phyloP scores from a whole-genome alignment of 768 basidiomycete genomes.

The Kwoniella dejecticola region DNA sequence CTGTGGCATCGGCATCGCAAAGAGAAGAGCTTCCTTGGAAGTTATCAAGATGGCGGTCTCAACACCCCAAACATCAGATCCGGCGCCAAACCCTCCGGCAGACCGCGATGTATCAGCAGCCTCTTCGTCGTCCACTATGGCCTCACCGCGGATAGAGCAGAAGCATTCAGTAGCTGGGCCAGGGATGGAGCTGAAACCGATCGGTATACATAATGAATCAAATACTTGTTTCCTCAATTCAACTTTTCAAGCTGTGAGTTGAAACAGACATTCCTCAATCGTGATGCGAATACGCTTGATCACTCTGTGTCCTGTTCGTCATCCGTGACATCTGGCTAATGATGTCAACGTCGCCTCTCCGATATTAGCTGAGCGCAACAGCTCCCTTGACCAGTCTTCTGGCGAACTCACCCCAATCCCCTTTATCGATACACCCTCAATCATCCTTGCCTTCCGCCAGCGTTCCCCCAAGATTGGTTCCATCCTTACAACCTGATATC shows the following conservation, averaged over 20 bases:
- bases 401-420: conserved; percentile 53
- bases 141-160: neutral
- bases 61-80: conserved; percentile 7
- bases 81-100: neutral
- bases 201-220: conserved; percentile 55
- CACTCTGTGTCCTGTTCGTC: too few relatives aligned
- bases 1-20: too few relatives aligned
- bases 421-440: conserved; percentile 57
- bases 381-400: conserved; percentile 41
- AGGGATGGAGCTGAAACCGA: conserved; percentile 45
- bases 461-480: conserved; percentile 36
- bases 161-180: neutral
- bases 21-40: neutral
- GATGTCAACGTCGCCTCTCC: too few relatives aligned
- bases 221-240: conserved; percentile 95
- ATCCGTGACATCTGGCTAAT: too few relatives aligned
- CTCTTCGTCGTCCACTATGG: neutral
- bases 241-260: conserved; percentile 74
- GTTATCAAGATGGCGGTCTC: conserved; percentile 11
- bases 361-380: conserved; percentile 56
- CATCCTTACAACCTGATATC: conserved; percentile 45
- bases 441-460: conserved; percentile 34
- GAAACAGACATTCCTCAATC: too few relatives aligned
- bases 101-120: neutral
- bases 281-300: too few relatives aligned